Evolutionary conservation across 371 early-diverging fungal species (phyloP).

Genomic region (Actinomucor elegans): DNA sequence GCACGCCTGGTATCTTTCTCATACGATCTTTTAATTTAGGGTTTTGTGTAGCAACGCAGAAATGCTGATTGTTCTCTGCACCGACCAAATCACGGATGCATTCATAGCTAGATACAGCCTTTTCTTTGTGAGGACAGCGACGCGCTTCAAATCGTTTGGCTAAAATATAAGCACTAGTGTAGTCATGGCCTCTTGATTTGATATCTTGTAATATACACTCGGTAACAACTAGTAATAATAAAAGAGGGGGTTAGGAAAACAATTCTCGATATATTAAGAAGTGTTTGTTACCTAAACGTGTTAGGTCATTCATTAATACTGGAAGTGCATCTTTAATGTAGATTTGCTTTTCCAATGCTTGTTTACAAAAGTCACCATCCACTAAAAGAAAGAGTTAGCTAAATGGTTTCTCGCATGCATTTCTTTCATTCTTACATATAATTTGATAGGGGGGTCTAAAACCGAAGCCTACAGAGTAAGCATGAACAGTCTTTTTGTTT

Average conservation of each 20-base stretch:
- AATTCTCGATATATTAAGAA: too few species aligned
- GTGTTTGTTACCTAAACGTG: conserved; percentile 18
- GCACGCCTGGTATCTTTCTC: conserved; percentile 79
- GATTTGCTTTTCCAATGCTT: conserved; percentile 57
- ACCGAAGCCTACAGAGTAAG: conserved; percentile 76
- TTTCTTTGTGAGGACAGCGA: conserved; percentile 70
- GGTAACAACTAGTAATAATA: conserved; percentile 65
- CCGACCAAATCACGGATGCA: conserved; percentile 79
- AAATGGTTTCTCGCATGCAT: too few species aligned
- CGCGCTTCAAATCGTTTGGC: conserved; percentile 75
- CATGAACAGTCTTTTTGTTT: conserved; percentile 75
- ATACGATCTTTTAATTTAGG: conserved; percentile 61
- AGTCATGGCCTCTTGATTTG: conserved; percentile 62
- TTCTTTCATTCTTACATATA: conserved; percentile 65
- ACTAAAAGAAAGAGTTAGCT: conserved; percentile 43
- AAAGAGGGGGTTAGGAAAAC: too few species aligned
- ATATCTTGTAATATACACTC: conserved; percentile 78
- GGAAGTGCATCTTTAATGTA: conserved; percentile 59
- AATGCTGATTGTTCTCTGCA: conserved; percentile 72
- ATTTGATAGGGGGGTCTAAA: conserved; percentile 92
- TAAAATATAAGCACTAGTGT: conserved; percentile 53
- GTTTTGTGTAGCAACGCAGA: conserved; percentile 84
- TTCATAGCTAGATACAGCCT: conserved; percentile 58
- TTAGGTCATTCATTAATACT: conserved; percentile 54
- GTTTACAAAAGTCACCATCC: conserved; percentile 75